Evolutionary conservation across 768 basidiomycete species (phyloP).

Genomic region (Neoboletus brunneissimus): DNA sequence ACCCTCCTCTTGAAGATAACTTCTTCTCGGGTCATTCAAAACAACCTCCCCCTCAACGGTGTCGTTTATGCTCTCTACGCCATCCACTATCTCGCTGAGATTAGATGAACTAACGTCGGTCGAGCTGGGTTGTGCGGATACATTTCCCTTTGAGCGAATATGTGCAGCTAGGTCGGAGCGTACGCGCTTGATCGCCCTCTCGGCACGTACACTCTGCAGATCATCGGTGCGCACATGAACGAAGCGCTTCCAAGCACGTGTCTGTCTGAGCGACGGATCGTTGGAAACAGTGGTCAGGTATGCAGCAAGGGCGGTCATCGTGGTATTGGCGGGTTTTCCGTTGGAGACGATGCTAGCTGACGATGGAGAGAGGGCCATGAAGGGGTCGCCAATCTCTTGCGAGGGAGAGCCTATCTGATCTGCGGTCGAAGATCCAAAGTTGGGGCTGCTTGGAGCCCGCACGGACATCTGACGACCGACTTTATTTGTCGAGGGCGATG

Average conservation of each 20-base stretch:
- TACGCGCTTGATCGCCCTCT: slow-evolving; percentile 85
- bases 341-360: slow-evolving; percentile 21
- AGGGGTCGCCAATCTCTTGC: slow-evolving; percentile 61
- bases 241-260: slow-evolving; percentile 80
- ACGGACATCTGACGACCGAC: slow-evolving; percentile 41
- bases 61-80: slow-evolving; percentile 30
- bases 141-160: slow-evolving; percentile 38
- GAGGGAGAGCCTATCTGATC: slow-evolving; percentile 47
- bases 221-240: slow-evolving; percentile 85
- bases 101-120: slow-evolving; percentile 29
- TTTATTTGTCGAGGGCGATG: slow-evolving; percentile 65
- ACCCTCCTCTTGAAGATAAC: slow-evolving; percentile 19
- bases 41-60: slow-evolving; percentile 24
- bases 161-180: slow-evolving; percentile 83
- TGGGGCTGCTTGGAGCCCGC: slow-evolving; percentile 30
- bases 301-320: slow-evolving; percentile 66
- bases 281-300: slow-evolving; percentile 81
- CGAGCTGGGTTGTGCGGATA: slow-evolving; percentile 22
- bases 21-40: slow-evolving; percentile 14
- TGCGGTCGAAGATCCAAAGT: slow-evolving; percentile 33
- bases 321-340: slow-evolving; percentile 40
- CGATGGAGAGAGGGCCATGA: slow-evolving; percentile 41
- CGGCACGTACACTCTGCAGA: slow-evolving; percentile 80
- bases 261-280: slow-evolving; percentile 55
- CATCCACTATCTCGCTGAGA: slow-evolving; percentile 33